These are phyloP conservation scores for Moesziomyces antarcticus DNA, from an alignment of 1,284 basidiomycete genomes.

Conservation along the genomic window DNA sequence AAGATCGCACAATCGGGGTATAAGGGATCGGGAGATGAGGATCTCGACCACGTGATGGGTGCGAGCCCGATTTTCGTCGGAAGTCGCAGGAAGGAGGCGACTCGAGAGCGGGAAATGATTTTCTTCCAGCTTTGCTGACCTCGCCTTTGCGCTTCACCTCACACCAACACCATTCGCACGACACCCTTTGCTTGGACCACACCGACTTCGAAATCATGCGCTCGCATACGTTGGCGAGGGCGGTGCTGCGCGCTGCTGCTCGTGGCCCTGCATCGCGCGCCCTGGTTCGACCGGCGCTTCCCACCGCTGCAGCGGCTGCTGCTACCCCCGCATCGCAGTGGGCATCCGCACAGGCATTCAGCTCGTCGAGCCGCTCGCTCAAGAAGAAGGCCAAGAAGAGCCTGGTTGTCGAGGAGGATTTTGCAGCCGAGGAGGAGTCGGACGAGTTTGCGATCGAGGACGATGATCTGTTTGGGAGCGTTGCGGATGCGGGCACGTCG, in stretches of 20 bases:
- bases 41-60: too few relatives aligned
- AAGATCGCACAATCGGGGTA: too few relatives aligned
- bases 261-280: constrained; percentile 3
- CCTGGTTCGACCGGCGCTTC: neutral
- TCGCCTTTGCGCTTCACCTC: too few relatives aligned
- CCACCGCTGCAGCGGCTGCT: neutral
- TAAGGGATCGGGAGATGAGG: too few relatives aligned
- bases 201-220: constrained; percentile 16
- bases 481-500: constrained; percentile 8
- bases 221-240: constrained; percentile 30
- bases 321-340: neutral
- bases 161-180: too few relatives aligned
- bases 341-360: constrained; percentile 9
- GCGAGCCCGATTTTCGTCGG: too few relatives aligned
- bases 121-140: too few relatives aligned
- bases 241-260: constrained; percentile 20
- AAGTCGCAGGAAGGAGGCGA: too few relatives aligned
- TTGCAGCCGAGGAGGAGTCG: constrained; percentile 1
- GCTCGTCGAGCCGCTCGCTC: constrained; percentile 5
- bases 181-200: too few relatives aligned
- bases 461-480: constrained; percentile 31
- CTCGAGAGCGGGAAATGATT: too few relatives aligned
- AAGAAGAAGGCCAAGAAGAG: constrained; percentile 45
- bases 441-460: constrained; percentile 18
- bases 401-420: constrained; percentile 20